phyloP scores from a whole-genome alignment of 495 filamentous ascomycete species.

The Penicillium canescens region DNA sequence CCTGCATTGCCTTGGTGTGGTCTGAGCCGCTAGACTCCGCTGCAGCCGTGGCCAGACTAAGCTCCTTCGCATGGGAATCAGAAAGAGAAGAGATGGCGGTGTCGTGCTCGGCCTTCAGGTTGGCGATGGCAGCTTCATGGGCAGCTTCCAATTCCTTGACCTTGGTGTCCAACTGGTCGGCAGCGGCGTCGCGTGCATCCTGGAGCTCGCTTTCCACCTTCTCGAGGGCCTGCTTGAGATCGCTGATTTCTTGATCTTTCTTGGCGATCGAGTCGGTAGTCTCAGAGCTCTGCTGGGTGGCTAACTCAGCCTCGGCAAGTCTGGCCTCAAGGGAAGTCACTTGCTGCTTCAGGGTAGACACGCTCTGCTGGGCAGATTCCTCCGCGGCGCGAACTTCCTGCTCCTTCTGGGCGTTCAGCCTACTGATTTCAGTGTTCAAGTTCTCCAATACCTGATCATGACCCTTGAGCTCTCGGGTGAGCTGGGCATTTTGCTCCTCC shows the following conservation, averaged over 20 bases:
- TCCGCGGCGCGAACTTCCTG: conserved; percentile 45
- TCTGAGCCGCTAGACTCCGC: conserved; percentile 33
- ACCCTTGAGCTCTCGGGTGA: conserved; percentile 42
- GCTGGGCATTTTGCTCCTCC: conserved; percentile 41
- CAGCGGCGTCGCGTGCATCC: conserved; percentile 30
- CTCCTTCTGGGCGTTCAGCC: conserved; percentile 39
- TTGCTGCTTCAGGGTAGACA: conserved; percentile 36
- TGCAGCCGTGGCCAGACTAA: conserved; percentile 34
- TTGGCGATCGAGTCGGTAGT: conserved; percentile 31
- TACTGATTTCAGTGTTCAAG: conserved; percentile 44
- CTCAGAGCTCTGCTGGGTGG: conserved; percentile 27
- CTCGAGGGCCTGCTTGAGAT: conserved; percentile 37
- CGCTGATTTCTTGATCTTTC: conserved; percentile 40
- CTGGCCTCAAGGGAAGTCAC: conserved; percentile 40
- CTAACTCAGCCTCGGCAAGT: conserved; percentile 37
- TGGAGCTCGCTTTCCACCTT: conserved; percentile 38
- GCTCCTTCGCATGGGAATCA: conserved; percentile 36
- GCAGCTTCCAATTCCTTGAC: conserved; percentile 40
- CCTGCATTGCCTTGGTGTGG: conserved; percentile 40
- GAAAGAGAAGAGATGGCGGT: conserved; percentile 30
- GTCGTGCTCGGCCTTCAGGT: conserved; percentile 39
- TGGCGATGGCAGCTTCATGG: conserved; percentile 37
- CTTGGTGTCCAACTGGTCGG: conserved; percentile 33
- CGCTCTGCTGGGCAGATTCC: conserved; percentile 33
- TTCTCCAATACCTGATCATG: conserved; percentile 45